phyloP scores from a whole-genome alignment of 2,329 filamentous ascomycete genomes.

The Teratosphaeria gauchensis region DNA sequence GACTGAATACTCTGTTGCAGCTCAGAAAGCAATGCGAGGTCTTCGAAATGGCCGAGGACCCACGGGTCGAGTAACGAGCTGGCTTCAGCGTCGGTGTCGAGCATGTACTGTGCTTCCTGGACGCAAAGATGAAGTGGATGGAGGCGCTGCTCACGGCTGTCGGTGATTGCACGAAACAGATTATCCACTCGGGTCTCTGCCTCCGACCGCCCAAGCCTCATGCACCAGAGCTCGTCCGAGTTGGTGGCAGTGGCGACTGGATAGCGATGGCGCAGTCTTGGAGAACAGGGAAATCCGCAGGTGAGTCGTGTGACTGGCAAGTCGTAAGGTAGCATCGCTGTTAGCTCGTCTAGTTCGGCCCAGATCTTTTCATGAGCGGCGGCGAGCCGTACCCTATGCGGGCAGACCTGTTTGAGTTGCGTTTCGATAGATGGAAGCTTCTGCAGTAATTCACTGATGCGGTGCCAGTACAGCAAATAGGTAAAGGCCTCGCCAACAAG shows the following conservation, averaged over 20 bases:
- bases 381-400: slow-evolving; percentile 24
- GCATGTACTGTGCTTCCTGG: slow-evolving; percentile 20
- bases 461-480: neutral
- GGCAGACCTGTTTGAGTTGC: slow-evolving; percentile 35
- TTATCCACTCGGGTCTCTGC: slow-evolving; percentile 1
- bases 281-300: slow-evolving; percentile 10
- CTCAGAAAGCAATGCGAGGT: slow-evolving; percentile 19
- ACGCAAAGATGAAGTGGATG: slow-evolving; percentile 12
- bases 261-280: slow-evolving; percentile 11
- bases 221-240: neutral
- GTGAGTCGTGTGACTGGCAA: slow-evolving; percentile 2
- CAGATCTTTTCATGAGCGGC: slow-evolving; percentile 31
- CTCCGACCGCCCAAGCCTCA: neutral
- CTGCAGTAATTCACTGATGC: neutral
- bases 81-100: slow-evolving; percentile 18
- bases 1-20: slow-evolving; percentile 7
- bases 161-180: slow-evolving; percentile 18
- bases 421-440: slow-evolving; percentile 11
- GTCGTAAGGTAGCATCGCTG: slow-evolving; percentile 2
- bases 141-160: slow-evolving; percentile 11
- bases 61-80: slow-evolving; percentile 15
- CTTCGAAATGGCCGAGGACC: slow-evolving; percentile 16
- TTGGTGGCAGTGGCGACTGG: neutral
- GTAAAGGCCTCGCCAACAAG: neutral
- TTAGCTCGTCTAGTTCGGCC: slow-evolving; percentile 26